Conservation (phyloP, 228 moss, liverwort and hornwort genomes). For the Sphagnum magellanicum region DNA sequence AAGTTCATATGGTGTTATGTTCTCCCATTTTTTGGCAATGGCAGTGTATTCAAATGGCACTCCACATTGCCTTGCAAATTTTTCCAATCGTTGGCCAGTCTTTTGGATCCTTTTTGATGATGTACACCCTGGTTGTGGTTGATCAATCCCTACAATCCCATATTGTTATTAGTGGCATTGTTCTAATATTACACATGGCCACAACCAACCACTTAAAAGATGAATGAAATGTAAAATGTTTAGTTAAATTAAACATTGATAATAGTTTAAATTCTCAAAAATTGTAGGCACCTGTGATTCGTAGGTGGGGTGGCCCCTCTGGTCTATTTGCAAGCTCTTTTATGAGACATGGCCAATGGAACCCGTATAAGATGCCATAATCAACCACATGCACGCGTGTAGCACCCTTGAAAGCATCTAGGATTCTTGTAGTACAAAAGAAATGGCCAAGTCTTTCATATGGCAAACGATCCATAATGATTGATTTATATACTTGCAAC, state of each 20-base stretch:
- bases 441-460: slow-evolving; percentile 44
- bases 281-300: slow-evolving; percentile 51
- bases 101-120: slow-evolving; percentile 69
- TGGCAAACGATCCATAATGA: slow-evolving; percentile 39
- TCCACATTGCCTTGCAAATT: slow-evolving; percentile 39
- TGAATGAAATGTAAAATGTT: too few relatives aligned
- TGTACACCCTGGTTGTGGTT: slow-evolving; percentile 75
- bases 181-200: too few relatives aligned
- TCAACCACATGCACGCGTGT: slow-evolving; percentile 67
- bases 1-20: slow-evolving; percentile 60
- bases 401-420: slow-evolving; percentile 36
- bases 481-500: slow-evolving; percentile 54
- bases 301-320: slow-evolving; percentile 68
- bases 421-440: slow-evolving; percentile 45
- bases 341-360: slow-evolving; percentile 84
- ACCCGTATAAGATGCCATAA: slow-evolving; percentile 76
- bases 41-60: slow-evolving; percentile 80
- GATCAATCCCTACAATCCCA: slow-evolving; percentile 53
- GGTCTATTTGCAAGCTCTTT: slow-evolving; percentile 31
- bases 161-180: too few relatives aligned
- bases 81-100: slow-evolving; percentile 61
- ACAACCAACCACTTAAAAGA: too few relatives aligned
- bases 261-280: too few relatives aligned
- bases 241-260: too few relatives aligned
- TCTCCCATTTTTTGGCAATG: slow-evolving; percentile 91